Evolutionary conservation across 768 basidiomycete species (phyloP), one percentile per base, ranked within the genome.

Genomic region (Filobasidium wieringae): DNA sequence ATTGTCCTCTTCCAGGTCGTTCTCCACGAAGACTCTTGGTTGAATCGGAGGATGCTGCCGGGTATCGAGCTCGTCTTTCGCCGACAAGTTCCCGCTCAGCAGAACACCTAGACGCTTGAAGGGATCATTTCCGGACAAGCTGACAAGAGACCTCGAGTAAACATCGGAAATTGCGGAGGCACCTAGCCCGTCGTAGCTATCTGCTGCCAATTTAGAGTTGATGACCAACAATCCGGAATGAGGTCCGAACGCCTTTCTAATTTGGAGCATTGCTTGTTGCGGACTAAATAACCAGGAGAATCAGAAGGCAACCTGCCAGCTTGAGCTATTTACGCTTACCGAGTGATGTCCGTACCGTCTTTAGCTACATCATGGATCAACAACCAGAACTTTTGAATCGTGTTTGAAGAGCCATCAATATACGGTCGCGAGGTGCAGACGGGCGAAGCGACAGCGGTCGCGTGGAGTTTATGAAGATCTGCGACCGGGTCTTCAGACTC

Each of bases 201-300:
- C 29, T 24, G 24, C 26, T 32, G 55, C 53, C 19, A 60, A 32
- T 37, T 53, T 63, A 24, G 71, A 71, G 49, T 71, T 72, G 59
- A 70, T 68, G n/a, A 74, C 65, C 7, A 72, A 65, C 9, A 74
- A 49, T 17, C 70, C 68, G 17, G 67, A 70, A 47, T 72, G 70
- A 6, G 73, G 70, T n/a, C 73, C 73, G 32, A 69, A 70, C 2
- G 61, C 60, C 62, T 70, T 71, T 55, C 71, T 72, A 40, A 75
- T 66, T 26, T 59, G 64, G 7, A 61, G 62, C 1, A 73, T 58
- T 0, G 72, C 56, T 22, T 66, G 61, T 17, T 72, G 62, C 4
- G 72, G 68, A 11, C 71, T 72, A 26, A 2, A 50, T n/a, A n/a
- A n/a, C 49, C 36, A 32, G 26, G 17, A 15, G 15, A 34, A 27